phyloP scores from a whole-genome alignment of 1,284 basidiomycete species.

The Irpex sp. region DNA sequence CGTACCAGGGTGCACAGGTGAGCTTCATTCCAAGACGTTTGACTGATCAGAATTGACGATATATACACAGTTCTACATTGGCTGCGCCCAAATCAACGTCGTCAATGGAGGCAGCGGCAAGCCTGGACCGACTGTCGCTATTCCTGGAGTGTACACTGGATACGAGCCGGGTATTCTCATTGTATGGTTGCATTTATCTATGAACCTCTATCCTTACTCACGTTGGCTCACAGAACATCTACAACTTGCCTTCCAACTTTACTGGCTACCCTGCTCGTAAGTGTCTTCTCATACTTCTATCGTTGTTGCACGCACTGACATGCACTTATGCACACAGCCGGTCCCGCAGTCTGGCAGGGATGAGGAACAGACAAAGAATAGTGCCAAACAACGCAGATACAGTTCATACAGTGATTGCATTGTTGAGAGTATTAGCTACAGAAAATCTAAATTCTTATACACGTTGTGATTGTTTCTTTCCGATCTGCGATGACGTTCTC shows the following conservation, averaged over 20 bases:
- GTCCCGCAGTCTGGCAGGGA: conserved; percentile 18
- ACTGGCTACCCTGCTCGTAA: conserved; percentile 15
- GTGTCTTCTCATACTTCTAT: not conserved
- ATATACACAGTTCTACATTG: conserved; percentile 19
- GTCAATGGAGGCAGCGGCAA: conserved; percentile 30
- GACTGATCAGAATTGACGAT: not conserved
- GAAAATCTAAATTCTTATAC: conserved; percentile 8
- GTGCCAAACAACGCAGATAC: not conserved
- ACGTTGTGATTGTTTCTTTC: not conserved
- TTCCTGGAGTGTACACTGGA: conserved; percentile 34
- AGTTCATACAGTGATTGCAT: not conserved
- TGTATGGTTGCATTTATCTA: not conserved
- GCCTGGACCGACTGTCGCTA: conserved; percentile 27
- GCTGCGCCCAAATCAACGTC: conserved; percentile 29
- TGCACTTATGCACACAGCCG: conserved; percentile 6
- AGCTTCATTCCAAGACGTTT: not conserved
- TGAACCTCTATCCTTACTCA: not conserved
- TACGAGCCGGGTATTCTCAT: conserved; percentile 22
- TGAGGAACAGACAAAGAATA: not conserved
- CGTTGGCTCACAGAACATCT: conserved; percentile 18
- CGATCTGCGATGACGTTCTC: not conserved
- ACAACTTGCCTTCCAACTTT: conserved; percentile 21
- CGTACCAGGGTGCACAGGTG: conserved; percentile 20
- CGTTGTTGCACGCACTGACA: not conserved
- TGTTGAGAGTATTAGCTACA: conserved; percentile 9